Conservation (phyloP, 2,329 filamentous ascomycete genomes). For the Neospermospora avenae region DNA sequence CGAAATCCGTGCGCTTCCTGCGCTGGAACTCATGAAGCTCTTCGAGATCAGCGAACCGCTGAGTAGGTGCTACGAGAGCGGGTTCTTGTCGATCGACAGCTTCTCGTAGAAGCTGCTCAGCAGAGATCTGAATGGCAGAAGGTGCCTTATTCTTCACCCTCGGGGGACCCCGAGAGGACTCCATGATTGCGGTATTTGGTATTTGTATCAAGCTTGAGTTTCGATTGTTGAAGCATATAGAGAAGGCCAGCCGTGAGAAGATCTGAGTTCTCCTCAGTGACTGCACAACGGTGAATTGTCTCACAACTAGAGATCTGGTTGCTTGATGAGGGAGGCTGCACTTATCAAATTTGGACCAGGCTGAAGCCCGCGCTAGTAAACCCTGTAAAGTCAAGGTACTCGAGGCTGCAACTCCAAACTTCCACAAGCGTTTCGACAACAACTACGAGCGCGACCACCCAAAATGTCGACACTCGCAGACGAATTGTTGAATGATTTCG, state of each 20-base stretch:
- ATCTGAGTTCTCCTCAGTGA: background rate
- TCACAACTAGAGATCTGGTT: background rate
- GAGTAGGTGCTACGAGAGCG: conserved; percentile 81
- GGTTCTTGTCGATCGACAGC: conserved; percentile 95
- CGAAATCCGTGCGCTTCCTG: conserved; percentile 92
- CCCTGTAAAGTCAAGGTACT: background rate
- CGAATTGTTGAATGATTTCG: conserved; percentile 88
- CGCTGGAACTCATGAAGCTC: conserved; percentile 98
- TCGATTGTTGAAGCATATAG: background rate
- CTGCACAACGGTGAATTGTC: background rate
- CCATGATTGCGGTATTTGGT: conserved; percentile 57
- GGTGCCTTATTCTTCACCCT: conserved; percentile 98
- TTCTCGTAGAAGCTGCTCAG: conserved; percentile 94
- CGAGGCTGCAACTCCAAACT: background rate
- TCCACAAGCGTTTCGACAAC: background rate
- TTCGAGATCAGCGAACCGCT: conserved; percentile 93
- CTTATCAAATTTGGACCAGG: conserved; percentile 2
- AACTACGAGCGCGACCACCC: conserved; percentile 4
- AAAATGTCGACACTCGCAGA: conserved; percentile 87
- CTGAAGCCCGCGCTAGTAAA: background rate
- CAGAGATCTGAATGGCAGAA: conserved; percentile 86
- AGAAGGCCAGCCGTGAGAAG: background rate
- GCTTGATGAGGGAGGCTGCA: background rate
- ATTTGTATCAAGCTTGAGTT: background rate
- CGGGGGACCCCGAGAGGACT: conserved; percentile 84